Conservation (phyloP, 75 land plant species). For the Ceratopteris richardii region DNA sequence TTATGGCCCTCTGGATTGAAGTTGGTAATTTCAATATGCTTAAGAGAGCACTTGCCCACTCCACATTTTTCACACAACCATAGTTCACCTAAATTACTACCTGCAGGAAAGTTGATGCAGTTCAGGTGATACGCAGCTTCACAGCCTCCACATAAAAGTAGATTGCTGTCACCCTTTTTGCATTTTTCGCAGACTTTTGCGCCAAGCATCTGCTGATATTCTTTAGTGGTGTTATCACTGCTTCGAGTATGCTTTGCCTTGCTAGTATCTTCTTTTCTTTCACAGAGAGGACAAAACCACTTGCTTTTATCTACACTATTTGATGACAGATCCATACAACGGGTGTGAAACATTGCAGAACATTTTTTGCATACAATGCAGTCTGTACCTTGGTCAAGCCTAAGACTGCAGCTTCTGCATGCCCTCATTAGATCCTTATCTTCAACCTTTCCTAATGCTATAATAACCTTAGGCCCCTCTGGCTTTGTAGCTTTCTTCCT, state of each 20-base stretch:
- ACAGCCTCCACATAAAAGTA: conserved; percentile 14
- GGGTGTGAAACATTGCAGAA: background rate
- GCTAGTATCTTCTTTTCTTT: background rate
- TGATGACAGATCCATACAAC: background rate
- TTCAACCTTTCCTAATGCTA: no score
- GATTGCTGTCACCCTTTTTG: background rate
- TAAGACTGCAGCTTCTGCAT: background rate
- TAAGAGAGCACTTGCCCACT: background rate
- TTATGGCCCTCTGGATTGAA: no score
- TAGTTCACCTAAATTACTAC: conserved; percentile 5
- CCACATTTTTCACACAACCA: conserved; percentile 15
- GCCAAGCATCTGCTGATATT: background rate
- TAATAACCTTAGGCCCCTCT: no score
- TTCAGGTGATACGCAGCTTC: conserved; percentile 16
- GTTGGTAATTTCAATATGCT: no score
- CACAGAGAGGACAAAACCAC: background rate
- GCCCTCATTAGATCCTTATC: background rate
- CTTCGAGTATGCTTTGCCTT: background rate
- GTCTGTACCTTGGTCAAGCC: background rate
- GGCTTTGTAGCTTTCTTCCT: no score
- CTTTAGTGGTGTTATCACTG: background rate
- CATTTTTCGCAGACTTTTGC: background rate
- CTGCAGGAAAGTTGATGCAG: conserved; percentile 8
- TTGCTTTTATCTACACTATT: background rate
- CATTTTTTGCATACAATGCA: background rate